Evolutionary conservation across 2,329 filamentous ascomycete species (phyloP), one percentile per base, ranked within the genome.

Genomic region (Conoideocrella luteorostrata): DNA sequence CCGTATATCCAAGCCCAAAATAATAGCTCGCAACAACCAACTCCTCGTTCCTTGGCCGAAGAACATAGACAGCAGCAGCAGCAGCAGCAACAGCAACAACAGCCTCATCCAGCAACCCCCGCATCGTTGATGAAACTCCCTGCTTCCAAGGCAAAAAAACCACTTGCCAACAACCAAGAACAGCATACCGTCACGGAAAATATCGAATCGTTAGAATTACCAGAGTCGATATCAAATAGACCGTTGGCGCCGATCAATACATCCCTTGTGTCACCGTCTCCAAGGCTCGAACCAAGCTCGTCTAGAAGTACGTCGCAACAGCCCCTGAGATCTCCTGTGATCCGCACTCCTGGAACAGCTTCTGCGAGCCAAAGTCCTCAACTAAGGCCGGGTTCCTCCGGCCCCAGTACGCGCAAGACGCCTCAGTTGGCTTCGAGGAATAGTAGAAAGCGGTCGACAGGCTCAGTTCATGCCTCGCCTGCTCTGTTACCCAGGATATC

Each of bases 401-500:
- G 56, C 50, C 64, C 61, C 12, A 74, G 70, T 30, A 55, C 63
- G 17, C 69, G 72, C 20, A 81, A 73, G 54, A 79, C 77, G 7
- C 75, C 77, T 1, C 70, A 75, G 43, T 61, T 78, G 39, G 72
- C 76, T 4, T 71, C 78, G 7, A 74, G 81, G 28, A 69, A 70
- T 20, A 71, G 69, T 48, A 84, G 85, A 57, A 93, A 90, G 64
- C 75, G 88, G 47, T 90, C 86, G 53, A 71, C 81, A 22, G 78
- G 76, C 55, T 87, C 86, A 2, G 77, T 82, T 6, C 81, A 90
- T n/a, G 79, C 85, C 9, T 95, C 89, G 33, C 91, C 93, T 5
- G 90, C 91, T 13, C 66, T 97, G 28, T 74, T 88, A 22, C 93
- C 93, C 2, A 86, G 80, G 61, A 96, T 97, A 49, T 96, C 90